Evolutionary conservation across 768 basidiomycete genomes (phyloP).

Genomic region (Pleurotus platypus): DNA sequence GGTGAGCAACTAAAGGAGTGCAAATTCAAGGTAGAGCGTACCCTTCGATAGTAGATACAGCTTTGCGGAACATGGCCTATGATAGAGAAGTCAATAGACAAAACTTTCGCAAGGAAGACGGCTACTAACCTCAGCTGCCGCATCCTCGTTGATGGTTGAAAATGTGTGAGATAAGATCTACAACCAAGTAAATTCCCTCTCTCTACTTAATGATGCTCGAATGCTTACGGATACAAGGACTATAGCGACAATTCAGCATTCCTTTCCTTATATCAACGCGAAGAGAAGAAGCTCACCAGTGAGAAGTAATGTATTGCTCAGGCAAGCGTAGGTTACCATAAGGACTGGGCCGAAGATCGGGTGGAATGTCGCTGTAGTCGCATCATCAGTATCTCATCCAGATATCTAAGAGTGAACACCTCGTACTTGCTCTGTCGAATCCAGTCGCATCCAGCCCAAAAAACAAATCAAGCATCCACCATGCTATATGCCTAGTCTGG

Average conservation of each 20-base stretch:
- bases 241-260: constrained; percentile 21
- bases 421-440: constrained; percentile 78
- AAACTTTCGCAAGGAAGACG: neutral
- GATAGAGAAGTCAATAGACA: constrained; percentile 3
- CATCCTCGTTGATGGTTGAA: constrained; percentile 89
- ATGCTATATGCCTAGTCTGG: constrained; percentile 51
- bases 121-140: constrained; percentile 73
- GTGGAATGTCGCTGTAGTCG: constrained; percentile 65
- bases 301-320: constrained; percentile 89
- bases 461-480: constrained; percentile 94
- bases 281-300: constrained; percentile 50
- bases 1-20: neutral
- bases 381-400: neutral
- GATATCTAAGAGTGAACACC: neutral
- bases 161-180: constrained; percentile 96
- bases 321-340: constrained; percentile 86
- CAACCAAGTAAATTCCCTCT: neutral
- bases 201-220: neutral
- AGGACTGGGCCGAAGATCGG: constrained; percentile 87
- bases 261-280: constrained; percentile 1
- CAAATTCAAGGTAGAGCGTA: constrained; percentile 19
- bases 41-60: constrained; percentile 95
- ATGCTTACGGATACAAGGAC: constrained; percentile 74
- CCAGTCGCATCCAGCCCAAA: constrained; percentile 95
- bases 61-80: constrained; percentile 92